A percentile compares a stretch with the other conserved stretches of the same genome.
These are phyloP conservation scores for Vitis labrusca DNA, from an alignment of 164 flowering plant genomes.

Conservation along the genomic window DNA sequence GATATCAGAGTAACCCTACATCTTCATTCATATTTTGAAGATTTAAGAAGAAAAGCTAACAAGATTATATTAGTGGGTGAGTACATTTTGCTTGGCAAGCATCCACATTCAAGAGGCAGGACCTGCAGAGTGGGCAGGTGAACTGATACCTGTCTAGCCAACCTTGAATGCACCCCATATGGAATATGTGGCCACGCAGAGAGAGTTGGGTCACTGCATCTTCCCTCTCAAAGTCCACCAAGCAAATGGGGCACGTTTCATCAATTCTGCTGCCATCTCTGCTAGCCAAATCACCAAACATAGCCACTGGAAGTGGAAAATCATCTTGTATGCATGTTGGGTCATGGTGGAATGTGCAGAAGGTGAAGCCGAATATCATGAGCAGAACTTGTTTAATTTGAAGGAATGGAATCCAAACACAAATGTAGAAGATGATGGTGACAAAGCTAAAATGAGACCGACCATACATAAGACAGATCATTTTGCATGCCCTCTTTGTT, in stretches of 20 bases:
- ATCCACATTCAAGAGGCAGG: slow-evolving; percentile 12
- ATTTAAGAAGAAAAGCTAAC: too few species aligned
- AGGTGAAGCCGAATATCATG: slow-evolving; percentile 3
- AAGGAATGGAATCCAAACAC: slow-evolving; percentile 35
- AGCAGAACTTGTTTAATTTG: slow-evolving; percentile 21
- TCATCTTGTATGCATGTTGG: too few species aligned
- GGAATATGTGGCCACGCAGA: slow-evolving; percentile 54
- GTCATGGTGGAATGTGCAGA: not conserved
- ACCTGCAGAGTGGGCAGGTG: slow-evolving; percentile 62
- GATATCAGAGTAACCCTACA: too few species aligned
- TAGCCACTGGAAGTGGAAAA: slow-evolving; percentile 15
- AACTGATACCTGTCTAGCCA: slow-evolving; percentile 47
- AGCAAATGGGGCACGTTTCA: slow-evolving; percentile 48
- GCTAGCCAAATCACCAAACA: slow-evolving; percentile 23
- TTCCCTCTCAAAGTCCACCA: slow-evolving; percentile 44
- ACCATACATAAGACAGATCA: slow-evolving; percentile 22
- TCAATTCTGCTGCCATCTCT: slow-evolving; percentile 8
- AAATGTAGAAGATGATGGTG: slow-evolving; percentile 36
- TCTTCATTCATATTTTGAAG: too few species aligned
- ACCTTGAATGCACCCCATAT: slow-evolving; percentile 38
- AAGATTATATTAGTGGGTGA: not conserved
- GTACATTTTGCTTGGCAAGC: too few species aligned
- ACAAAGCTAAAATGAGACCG: slow-evolving; percentile 16
- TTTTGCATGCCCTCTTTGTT: not conserved
- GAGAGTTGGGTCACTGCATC: slow-evolving; percentile 46